Evolutionary conservation across 176 grass and related monocot species (phyloP).

Genomic region (Oryza meridionalis): DNA sequence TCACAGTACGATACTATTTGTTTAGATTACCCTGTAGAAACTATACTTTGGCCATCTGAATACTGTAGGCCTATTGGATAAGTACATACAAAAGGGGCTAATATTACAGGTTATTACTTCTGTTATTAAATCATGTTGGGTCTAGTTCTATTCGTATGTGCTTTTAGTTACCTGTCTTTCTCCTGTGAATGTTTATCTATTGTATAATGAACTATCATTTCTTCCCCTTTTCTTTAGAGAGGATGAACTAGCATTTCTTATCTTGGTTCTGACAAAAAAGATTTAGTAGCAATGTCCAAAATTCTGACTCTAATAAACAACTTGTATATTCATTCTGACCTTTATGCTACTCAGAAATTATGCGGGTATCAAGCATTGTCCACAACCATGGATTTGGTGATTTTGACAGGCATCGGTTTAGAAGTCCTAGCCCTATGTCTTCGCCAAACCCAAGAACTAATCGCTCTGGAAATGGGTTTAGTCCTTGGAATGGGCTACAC

Average conservation of each 20-base stretch:
- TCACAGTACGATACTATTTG: slow-evolving; percentile 10
- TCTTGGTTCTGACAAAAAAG: slow-evolving; percentile 11
- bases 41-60: neutral
- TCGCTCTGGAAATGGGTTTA: slow-evolving; percentile 62
- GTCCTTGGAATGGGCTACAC: slow-evolving; percentile 65
- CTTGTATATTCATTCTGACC: slow-evolving; percentile 23
- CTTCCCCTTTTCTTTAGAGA: neutral
- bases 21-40: slow-evolving; percentile 16
- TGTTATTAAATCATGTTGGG: neutral
- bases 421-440: slow-evolving; percentile 88
- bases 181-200: neutral
- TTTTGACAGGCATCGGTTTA: slow-evolving; percentile 63
- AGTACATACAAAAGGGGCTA: slow-evolving; percentile 5
- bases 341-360: slow-evolving; percentile 67
- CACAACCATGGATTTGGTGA: slow-evolving; percentile 69
- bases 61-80: slow-evolving; percentile 13
- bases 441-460: slow-evolving; percentile 77
- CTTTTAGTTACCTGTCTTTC: slow-evolving; percentile 20
- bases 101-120: neutral
- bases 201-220: neutral
- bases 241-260: neutral
- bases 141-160: neutral
- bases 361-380: slow-evolving; percentile 76
- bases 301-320: slow-evolving; percentile 27
- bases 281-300: neutral